Evolutionary conservation across 2,329 filamentous ascomycete genomes (phyloP).

Genomic region (Boeremia lycopersici): DNA sequence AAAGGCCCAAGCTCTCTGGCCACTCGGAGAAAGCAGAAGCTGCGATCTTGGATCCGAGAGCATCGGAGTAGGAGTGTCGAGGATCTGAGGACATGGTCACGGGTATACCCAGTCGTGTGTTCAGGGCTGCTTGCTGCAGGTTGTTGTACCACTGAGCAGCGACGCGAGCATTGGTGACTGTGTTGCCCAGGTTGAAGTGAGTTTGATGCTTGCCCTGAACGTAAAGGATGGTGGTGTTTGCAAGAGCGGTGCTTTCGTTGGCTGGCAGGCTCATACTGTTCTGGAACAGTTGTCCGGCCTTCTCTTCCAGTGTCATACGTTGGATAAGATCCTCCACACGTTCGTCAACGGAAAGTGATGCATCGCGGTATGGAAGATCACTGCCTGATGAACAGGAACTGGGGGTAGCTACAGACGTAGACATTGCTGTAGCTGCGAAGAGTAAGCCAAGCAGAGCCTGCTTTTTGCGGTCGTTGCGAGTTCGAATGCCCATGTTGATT

Average conservation of each 20-base stretch:
- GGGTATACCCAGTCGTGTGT: conserved; percentile 57
- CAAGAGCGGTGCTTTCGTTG: conserved; percentile 39
- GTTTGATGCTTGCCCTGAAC: conserved; percentile 49
- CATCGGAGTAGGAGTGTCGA: conserved; percentile 53
- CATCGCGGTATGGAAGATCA: conserved; percentile 43
- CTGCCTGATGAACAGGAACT: conserved; percentile 9
- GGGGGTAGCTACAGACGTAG: conserved; percentile 5
- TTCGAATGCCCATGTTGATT: conserved; percentile 6
- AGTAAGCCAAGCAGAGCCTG: conserved; percentile 12
- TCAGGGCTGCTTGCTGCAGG: conserved; percentile 51
- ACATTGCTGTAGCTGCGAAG: conserved; percentile 14
- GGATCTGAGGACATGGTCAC: conserved; percentile 58
- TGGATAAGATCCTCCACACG: conserved; percentile 53
- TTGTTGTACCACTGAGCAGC: conserved; percentile 51
- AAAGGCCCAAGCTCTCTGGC: conserved; percentile 59
- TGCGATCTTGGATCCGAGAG: conserved; percentile 51
- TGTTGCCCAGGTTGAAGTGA: conserved; percentile 57
- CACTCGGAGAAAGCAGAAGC: conserved; percentile 57
- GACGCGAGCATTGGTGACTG: conserved; percentile 48
- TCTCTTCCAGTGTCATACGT: conserved; percentile 57
- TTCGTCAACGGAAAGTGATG: conserved; percentile 52
- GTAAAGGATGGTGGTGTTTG: conserved; percentile 41
- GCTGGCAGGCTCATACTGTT: conserved; percentile 40
- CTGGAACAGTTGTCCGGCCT: conserved; percentile 58
- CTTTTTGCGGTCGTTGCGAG: conserved; percentile 12